Conservation (phyloP, 78 protist species). For the Dictyostelium brefeldianum region DNA sequence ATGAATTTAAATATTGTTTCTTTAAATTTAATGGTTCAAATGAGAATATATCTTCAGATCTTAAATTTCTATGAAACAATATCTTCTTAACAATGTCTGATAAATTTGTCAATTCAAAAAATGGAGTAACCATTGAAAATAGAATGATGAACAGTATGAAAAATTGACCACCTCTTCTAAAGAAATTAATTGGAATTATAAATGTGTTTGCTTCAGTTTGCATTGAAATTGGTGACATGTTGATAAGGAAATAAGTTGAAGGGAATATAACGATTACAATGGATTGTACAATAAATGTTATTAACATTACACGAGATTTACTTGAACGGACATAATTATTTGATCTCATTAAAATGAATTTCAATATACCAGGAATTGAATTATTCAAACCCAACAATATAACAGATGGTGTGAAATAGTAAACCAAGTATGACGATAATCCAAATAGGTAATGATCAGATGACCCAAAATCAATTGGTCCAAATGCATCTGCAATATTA, state of each 20-base stretch:
- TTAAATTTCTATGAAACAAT: neutral
- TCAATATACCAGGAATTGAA: conserved; percentile 18
- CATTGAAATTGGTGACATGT: neutral
- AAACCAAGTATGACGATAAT: neutral
- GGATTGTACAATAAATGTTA: conserved; percentile 37
- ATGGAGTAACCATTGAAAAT: conserved; percentile 51
- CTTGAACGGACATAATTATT: conserved; percentile 22
- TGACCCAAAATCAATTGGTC: neutral
- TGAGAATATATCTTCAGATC: conserved; percentile 12
- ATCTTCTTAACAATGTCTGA: neutral
- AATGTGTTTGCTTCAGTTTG: neutral
- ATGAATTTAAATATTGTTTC: conserved; percentile 38
- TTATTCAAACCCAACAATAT: conserved; percentile 41
- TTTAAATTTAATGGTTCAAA: conserved; percentile 25
- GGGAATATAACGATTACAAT: conserved; percentile 20
- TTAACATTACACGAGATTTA: conserved; percentile 9
- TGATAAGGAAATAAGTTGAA: conserved; percentile 20
- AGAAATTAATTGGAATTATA: conserved; percentile 33
- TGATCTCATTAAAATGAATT: conserved; percentile 21
- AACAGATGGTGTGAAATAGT: conserved; percentile 34
- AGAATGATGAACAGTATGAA: conserved; percentile 21
- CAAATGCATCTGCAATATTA: neutral
- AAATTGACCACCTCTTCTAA: conserved; percentile 60
- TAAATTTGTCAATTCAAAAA: conserved; percentile 19
- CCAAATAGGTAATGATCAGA: neutral